These are phyloP conservation scores for Musa balbisiana DNA, from an alignment of 202 grass and related monocot genomes.

Conservation along the genomic window DNA sequence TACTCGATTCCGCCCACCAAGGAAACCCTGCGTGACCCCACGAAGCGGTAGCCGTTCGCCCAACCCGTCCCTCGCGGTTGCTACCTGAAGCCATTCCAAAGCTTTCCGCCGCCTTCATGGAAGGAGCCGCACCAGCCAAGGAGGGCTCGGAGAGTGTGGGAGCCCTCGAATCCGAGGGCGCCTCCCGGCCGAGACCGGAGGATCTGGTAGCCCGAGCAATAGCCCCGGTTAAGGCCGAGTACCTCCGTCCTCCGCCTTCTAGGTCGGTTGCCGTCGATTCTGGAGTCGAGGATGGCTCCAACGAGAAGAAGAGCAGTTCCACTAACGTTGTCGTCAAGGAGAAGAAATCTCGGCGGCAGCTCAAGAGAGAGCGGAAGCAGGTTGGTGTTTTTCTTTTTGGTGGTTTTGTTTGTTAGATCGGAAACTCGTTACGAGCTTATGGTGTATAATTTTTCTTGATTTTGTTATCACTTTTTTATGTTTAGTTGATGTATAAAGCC, in stretches of 20 bases:
- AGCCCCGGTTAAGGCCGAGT: slow-evolving; percentile 60
- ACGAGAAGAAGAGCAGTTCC: slow-evolving; percentile 19
- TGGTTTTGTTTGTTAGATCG: not conserved
- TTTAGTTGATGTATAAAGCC: not conserved
- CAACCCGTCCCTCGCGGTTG: not conserved
- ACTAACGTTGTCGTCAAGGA: slow-evolving; percentile 31
- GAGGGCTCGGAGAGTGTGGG: not conserved
- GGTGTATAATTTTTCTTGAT: not conserved
- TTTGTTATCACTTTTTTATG: not conserved
- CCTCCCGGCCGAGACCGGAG: slow-evolving; percentile 32
- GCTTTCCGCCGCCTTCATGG: not conserved
- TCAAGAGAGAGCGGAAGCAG: slow-evolving; percentile 74
- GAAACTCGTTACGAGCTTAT: not conserved
- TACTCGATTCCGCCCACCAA: too few relatives aligned
- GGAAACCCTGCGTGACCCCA: too few relatives aligned
- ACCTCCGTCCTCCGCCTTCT: slow-evolving; percentile 64
- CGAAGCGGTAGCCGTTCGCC: too few relatives aligned
- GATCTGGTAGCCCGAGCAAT: slow-evolving; percentile 69
- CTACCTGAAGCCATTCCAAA: not conserved
- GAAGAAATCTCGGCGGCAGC: slow-evolving; percentile 82
- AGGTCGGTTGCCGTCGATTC: slow-evolving; percentile 23
- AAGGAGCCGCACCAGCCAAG: not conserved
- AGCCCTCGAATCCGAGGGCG: not conserved
- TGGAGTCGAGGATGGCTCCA: slow-evolving; percentile 2
- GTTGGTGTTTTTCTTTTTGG: slow-evolving; percentile 16